phyloP scores from a whole-genome alignment of 352 stramenopile species.

The Thalassiosira hispida region DNA sequence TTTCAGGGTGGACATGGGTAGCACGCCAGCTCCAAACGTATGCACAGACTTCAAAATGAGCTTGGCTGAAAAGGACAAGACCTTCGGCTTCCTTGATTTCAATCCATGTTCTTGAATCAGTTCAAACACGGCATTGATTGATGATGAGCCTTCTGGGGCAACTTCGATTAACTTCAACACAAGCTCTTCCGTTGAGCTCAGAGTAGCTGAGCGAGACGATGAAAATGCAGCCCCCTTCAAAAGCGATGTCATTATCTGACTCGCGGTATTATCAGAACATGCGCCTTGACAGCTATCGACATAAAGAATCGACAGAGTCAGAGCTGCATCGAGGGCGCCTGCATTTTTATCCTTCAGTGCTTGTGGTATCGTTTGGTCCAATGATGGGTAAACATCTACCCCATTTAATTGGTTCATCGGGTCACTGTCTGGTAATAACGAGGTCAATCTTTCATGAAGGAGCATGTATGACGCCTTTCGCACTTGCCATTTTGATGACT shows the following conservation, averaged over 20 bases:
- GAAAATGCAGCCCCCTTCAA: conserved; percentile 78
- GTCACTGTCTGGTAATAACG: conserved; percentile 29
- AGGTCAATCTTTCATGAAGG: conserved; percentile 52
- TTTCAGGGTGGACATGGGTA: conserved; percentile 69
- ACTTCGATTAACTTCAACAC: conserved; percentile 84
- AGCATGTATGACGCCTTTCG: conserved; percentile 79
- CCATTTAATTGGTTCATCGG: conserved; percentile 57
- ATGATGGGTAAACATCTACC: conserved; percentile 43
- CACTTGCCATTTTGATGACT: conserved; percentile 79
- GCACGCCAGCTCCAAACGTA: conserved; percentile 70
- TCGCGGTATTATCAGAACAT: conserved; percentile 50
- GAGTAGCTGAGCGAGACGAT: conserved; percentile 69
- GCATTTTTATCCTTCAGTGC: conserved; percentile 80
- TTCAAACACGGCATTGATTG: conserved; percentile 69
- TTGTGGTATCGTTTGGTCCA: conserved; percentile 60
- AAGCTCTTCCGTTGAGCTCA: conserved; percentile 58
- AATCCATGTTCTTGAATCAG: conserved; percentile 76
- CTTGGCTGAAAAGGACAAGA: conserved; percentile 66
- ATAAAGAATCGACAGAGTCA: conserved; percentile 70
- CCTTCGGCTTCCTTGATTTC: conserved; percentile 81
- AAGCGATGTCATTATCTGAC: conserved; percentile 64
- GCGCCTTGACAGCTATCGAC: conserved; percentile 67
- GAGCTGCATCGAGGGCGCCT: conserved; percentile 71
- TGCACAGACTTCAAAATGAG: conserved; percentile 68
- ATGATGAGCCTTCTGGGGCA: conserved; percentile 55